Percentiles rank a stretch among this genome's conserved stretches.
Conservation (phyloP, 495 filamentous ascomycete species). For the Pseudoneurospora amorphoporcata region DNA sequence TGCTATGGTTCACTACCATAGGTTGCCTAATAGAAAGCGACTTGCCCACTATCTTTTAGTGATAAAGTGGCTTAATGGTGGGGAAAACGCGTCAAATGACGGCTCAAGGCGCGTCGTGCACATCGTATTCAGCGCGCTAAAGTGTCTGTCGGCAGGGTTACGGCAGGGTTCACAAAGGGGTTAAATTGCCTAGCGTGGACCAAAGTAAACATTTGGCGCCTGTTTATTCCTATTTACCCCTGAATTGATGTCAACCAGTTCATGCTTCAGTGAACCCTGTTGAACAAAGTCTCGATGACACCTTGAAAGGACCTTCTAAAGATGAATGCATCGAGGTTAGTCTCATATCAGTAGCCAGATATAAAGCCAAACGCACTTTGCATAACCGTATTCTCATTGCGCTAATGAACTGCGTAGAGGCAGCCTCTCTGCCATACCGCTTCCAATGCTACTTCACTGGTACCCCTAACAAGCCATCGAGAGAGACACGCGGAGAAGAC, state of each 20-base stretch:
- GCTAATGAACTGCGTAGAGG: background rate
- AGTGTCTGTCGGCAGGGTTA: background rate
- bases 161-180: background rate
- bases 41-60: background rate
- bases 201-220: background rate
- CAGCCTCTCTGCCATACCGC: background rate
- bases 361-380: background rate
- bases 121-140: background rate
- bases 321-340: background rate
- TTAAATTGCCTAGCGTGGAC: background rate
- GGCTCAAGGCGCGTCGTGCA: slow-evolving; percentile 1
- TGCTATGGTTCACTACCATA: background rate
- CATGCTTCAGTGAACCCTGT: background rate
- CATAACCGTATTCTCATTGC: background rate
- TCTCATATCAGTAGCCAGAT: background rate
- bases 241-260: slow-evolving; percentile 3
- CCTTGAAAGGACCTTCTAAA: background rate
- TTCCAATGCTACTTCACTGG: background rate
- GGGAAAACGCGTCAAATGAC: slow-evolving; percentile 11
- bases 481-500: background rate
- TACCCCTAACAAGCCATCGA: background rate
- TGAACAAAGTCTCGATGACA: background rate
- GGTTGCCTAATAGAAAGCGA: background rate
- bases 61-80: slow-evolving; percentile 3
- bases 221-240: background rate